Evolutionary conservation across 2,329 filamentous ascomycete genomes (phyloP), one percentile per base, ranked within the genome.

Genomic region (Nemania diffusa): DNA sequence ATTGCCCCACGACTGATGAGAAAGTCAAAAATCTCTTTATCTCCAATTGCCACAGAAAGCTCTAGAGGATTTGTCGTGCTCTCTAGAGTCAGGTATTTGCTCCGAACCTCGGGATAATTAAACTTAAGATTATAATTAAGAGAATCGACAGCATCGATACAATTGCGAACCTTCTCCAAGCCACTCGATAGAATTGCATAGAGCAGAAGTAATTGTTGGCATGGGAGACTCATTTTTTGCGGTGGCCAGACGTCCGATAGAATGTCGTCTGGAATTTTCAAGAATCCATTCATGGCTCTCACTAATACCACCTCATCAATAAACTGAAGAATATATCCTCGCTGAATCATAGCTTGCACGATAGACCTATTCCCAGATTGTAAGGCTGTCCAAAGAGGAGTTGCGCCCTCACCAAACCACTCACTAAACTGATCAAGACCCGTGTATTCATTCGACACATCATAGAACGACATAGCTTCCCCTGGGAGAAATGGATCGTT

Each of bases 291-390:
- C 3, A 6, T 9, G 22, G 4, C 7, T 3, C 5, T 11, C 6
- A 26, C 26, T 22, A 50, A 11, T 20, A 27, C 11, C 20, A 37
- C 9, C 17, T 15, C 26, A 17, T 57, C 55, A 29, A 5, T 13
- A 5, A 11, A 9, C n/a, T 57, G 55, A 32, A 57, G 22, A 3
- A 24, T 3, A 26, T 58, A 58, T 58, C 56, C 56, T 15, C 42
- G 40, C 11, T 58, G 42, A 8, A 50, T 20, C 40, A 58, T 58
- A 17, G 7, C 24, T 2, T 58, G 3, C 7, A 58, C 17, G 17
- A 50, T 9, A 6, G 27, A 5, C 37, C 24, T 13, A 24, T 58
- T 58, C 5, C 40, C 17, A 5, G n/a, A 58, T 2, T 32, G 13
- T n/a, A 29, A 34, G 4, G 55, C 55, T 5, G 17, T 27, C 32